These are phyloP conservation scores for Chimonanthus salicifolius DNA, from an alignment of 164 flowering plant species.

Conservation along the genomic window DNA sequence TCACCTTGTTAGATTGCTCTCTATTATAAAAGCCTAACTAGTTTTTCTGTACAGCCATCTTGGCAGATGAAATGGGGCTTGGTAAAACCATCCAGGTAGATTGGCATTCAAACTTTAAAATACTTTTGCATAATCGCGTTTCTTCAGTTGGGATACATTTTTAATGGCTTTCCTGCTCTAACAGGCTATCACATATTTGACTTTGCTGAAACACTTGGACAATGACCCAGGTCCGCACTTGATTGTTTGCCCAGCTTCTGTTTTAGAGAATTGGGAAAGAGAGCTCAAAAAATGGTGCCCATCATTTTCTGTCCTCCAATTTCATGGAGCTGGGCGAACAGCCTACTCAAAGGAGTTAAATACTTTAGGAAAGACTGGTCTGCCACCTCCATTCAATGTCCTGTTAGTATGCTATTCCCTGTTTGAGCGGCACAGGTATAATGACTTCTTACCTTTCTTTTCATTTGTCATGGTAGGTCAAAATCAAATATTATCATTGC, in stretches of 20 bases:
- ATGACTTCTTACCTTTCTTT: neutral
- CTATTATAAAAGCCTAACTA: neutral
- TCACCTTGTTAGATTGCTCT: neutral
- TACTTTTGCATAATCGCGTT: neutral
- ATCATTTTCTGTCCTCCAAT: conserved; percentile 71
- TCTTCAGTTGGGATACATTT: neutral
- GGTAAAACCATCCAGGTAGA: conserved; percentile 95
- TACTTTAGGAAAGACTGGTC: conserved; percentile 59
- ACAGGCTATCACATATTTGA: conserved; percentile 90
- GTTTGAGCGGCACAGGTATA: conserved; percentile 90
- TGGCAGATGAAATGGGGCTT: conserved; percentile 99
- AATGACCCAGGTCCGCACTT: conserved; percentile 91
- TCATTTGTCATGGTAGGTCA: neutral
- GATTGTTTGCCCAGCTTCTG: conserved; percentile 94
- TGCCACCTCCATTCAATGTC: conserved; percentile 87
- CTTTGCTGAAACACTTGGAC: conserved; percentile 69
- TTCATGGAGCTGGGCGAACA: conserved; percentile 77
- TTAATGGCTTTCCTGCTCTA: conserved; percentile 13
- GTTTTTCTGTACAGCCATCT: conserved; percentile 58
- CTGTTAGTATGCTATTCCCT: conserved; percentile 91
- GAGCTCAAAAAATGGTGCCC: conserved; percentile 95
- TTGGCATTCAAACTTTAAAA: neutral
- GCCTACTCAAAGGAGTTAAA: conserved; percentile 65
- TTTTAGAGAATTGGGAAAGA: conserved; percentile 98
- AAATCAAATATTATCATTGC: neutral